Conservation (phyloP, 2,329 filamentous ascomycete species). For the Phialophora chinensis region DNA sequence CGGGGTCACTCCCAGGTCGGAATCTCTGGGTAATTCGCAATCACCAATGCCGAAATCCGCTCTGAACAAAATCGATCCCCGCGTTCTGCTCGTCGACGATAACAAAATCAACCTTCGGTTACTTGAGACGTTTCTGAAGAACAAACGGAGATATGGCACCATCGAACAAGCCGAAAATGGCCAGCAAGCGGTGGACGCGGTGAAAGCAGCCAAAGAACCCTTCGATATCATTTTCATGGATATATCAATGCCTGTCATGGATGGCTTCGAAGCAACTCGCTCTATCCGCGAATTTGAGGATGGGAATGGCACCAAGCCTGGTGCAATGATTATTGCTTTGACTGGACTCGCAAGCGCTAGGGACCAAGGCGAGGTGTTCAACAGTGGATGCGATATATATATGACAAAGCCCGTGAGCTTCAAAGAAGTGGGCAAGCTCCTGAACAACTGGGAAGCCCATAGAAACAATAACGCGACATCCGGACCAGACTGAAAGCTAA, state of each 20-base stretch:
- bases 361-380: slow-evolving; percentile 45
- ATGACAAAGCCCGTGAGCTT: slow-evolving; percentile 48
- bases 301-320: slow-evolving; percentile 14
- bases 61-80: slow-evolving; percentile 10
- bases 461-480: slow-evolving; percentile 9
- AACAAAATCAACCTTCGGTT: slow-evolving; percentile 52
- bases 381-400: slow-evolving; percentile 45
- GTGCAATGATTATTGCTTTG: slow-evolving; percentile 45
- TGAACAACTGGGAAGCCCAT: slow-evolving; percentile 43
- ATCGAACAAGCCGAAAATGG: slow-evolving; percentile 50
- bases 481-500: background rate
- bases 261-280: slow-evolving; percentile 53
- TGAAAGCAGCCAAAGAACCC: slow-evolving; percentile 40
- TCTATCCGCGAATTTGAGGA: slow-evolving; percentile 49
- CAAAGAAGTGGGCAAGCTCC: slow-evolving; percentile 44
- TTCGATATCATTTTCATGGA: slow-evolving; percentile 56
- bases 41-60: background rate
- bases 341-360: slow-evolving; percentile 45
- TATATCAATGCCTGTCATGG: slow-evolving; percentile 55
- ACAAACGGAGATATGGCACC: slow-evolving; percentile 45
- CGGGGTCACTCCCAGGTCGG: slow-evolving; percentile 12
- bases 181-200: slow-evolving; percentile 47
- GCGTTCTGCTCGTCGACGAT: slow-evolving; percentile 50
- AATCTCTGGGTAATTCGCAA: background rate
- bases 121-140: slow-evolving; percentile 47